phyloP scores from a whole-genome alignment of 495 filamentous ascomycete genomes.

The Cercophora sp. region DNA sequence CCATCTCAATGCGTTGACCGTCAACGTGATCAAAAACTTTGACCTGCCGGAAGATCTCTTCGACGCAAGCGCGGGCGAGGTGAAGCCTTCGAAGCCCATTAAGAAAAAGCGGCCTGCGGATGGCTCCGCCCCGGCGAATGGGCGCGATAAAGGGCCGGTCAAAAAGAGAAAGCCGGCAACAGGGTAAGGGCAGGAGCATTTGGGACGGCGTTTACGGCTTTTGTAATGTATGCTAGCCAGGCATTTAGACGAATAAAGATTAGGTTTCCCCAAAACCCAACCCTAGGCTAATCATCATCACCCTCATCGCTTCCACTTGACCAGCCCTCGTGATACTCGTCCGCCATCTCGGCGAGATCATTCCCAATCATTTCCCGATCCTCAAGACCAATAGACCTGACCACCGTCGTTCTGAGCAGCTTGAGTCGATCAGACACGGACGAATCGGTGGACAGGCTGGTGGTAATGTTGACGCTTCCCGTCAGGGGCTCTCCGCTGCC shows the following conservation, averaged over 20 bases:
- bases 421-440: slow-evolving; percentile 67
- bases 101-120: slow-evolving; percentile 44
- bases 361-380: slow-evolving; percentile 80
- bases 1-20: slow-evolving; percentile 56
- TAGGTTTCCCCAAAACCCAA: no score
- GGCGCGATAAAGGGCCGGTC: no score
- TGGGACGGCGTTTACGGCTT: no score
- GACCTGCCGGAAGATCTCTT: slow-evolving; percentile 90
- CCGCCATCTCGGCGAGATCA: slow-evolving; percentile 77
- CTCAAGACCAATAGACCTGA: slow-evolving; percentile 58
- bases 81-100: slow-evolving; percentile 56
- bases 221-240: no score
- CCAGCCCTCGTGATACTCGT: slow-evolving; percentile 89
- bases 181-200: no score
- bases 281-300: slow-evolving; percentile 65
- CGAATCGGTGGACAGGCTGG: slow-evolving; percentile 70
- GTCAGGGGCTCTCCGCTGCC: slow-evolving; percentile 26
- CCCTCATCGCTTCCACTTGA: slow-evolving; percentile 77
- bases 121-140: no score
- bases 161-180: no score
- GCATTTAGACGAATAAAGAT: no score
- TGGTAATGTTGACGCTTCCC: slow-evolving; percentile 51
- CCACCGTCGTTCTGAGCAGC: slow-evolving; percentile 55
- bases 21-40: slow-evolving; percentile 74
- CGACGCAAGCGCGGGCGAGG: slow-evolving; percentile 72